Percentiles rank a stretch among this genome's conserved stretches.
Evolutionary conservation across 75 land plant genomes (phyloP).

Genomic region (Isoetes taiwanensis): DNA sequence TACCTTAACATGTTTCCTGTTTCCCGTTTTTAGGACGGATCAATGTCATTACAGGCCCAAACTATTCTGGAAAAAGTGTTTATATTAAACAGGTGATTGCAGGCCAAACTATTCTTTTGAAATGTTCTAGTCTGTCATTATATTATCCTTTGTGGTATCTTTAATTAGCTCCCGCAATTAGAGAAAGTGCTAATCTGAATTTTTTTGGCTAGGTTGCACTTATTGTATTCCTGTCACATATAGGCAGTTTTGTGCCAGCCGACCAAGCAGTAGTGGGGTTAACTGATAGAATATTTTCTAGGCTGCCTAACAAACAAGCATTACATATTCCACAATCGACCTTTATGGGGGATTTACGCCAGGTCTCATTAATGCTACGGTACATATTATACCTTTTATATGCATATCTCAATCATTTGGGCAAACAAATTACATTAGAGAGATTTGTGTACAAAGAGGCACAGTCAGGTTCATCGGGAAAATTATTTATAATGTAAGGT

Average conservation of each 20-base stretch:
- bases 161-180: neutral
- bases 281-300: conserved; percentile 92
- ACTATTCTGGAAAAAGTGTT: conserved; percentile 96
- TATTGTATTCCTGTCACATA: conserved; percentile 81
- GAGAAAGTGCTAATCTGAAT: neutral
- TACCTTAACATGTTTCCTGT: neutral
- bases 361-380: conserved; percentile 38
- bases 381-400: neutral
- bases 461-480: neutral
- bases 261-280: conserved; percentile 78
- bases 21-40: conserved; percentile 45
- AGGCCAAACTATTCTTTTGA: neutral
- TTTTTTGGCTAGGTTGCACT: conserved; percentile 58
- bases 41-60: conserved; percentile 82
- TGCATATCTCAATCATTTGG: neutral
- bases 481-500: neutral
- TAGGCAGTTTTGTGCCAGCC: conserved; percentile 97
- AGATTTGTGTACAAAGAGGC: neutral
- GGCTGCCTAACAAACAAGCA: conserved; percentile 59
- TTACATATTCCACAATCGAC: conserved; percentile 67
- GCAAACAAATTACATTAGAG: neutral
- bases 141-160: neutral
- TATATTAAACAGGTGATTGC: conserved; percentile 75
- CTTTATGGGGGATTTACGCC: conserved; percentile 93
- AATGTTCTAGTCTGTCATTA: neutral